A percentile compares a stretch with the other conserved stretches of the same genome.
These are phyloP conservation scores for Lepidium didymum DNA, from an alignment of 345 rosid species.

Conservation along the genomic window DNA sequence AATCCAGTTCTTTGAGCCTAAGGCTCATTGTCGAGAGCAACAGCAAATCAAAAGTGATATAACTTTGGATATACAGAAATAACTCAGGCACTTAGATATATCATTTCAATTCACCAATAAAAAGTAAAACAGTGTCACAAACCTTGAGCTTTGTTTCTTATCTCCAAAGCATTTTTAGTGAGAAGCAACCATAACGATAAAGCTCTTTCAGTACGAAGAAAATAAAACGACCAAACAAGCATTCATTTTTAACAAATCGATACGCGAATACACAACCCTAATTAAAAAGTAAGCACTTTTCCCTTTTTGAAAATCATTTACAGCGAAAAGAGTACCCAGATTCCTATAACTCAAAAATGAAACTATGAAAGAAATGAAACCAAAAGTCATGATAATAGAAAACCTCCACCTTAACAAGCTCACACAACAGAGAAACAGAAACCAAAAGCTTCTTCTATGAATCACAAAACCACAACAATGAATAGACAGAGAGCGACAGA, in stretches of 20 bases:
- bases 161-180: background rate
- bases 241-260: background rate
- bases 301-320: background rate
- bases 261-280: slow-evolving; percentile 15
- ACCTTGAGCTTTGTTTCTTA: background rate
- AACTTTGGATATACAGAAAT: background rate
- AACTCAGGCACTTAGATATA: background rate
- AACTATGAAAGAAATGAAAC: background rate
- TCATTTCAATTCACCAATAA: background rate
- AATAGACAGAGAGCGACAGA: background rate
- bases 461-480: background rate
- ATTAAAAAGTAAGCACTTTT: background rate
- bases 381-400: background rate
- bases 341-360: background rate
- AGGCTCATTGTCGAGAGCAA: background rate
- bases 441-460: slow-evolving; percentile 1
- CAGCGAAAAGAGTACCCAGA: slow-evolving; percentile 15
- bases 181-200: background rate
- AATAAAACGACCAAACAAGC: background rate
- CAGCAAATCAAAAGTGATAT: background rate
- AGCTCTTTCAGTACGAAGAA: background rate
- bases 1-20: background rate
- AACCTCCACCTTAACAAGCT: background rate
- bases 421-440: background rate
- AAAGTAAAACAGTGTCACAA: background rate